These are phyloP conservation scores for Penicillium sp. DNA, from an alignment of 2,329 filamentous ascomycete genomes.

Conservation along the genomic window DNA sequence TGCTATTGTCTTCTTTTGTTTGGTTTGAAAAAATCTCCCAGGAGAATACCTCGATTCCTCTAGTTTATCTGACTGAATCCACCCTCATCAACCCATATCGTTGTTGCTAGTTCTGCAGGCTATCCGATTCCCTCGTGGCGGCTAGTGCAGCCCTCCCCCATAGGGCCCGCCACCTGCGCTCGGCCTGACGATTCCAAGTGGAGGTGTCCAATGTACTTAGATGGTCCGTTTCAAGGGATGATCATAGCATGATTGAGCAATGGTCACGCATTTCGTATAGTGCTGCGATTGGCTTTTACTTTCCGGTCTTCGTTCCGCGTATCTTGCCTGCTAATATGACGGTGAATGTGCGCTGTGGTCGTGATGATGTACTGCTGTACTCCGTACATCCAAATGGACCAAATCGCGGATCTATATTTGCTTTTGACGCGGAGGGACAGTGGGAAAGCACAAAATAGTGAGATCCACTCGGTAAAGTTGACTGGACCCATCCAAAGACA, in stretches of 20 bases:
- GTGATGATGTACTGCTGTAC: not conserved
- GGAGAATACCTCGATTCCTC: too few relatives aligned
- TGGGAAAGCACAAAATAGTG: not conserved
- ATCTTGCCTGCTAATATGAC: not conserved
- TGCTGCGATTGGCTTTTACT: not conserved
- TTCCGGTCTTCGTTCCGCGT: not conserved
- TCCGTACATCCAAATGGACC: too few relatives aligned
- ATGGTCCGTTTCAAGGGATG: constrained; percentile 2
- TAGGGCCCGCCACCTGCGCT: constrained; percentile 1
- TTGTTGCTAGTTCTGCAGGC: not conserved
- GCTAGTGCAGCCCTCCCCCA: not conserved
- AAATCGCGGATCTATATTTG: not conserved
- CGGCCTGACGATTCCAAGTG: not conserved
- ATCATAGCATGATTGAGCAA: constrained; percentile 3
- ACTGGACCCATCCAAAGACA: not conserved
- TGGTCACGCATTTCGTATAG: not conserved
- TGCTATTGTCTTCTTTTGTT: too few relatives aligned
- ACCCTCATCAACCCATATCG: too few relatives aligned
- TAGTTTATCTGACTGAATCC: too few relatives aligned
- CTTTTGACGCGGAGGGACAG: not conserved
- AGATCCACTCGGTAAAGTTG: not conserved
- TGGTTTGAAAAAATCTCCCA: too few relatives aligned
- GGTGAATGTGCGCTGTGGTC: not conserved
- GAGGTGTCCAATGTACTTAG: not conserved
- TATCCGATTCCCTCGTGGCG: constrained; percentile 1